phyloP scores from a whole-genome alignment of 495 filamentous ascomycete species.

The Apodospora peruviana region DNA sequence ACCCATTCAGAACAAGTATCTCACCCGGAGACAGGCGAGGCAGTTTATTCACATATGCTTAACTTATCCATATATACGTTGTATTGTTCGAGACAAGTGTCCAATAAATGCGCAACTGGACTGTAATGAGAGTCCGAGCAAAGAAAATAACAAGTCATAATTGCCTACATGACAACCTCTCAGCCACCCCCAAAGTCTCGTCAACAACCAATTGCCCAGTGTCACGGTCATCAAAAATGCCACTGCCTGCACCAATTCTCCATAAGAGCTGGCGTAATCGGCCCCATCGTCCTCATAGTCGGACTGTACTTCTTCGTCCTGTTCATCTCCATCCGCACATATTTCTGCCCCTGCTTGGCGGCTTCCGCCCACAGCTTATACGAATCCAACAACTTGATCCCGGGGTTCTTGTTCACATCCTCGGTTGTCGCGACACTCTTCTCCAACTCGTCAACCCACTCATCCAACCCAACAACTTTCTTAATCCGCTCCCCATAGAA shows the following conservation, averaged over 20 bases:
- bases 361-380: conserved; percentile 26
- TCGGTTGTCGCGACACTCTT: conserved; percentile 23
- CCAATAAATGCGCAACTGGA: too few species aligned
- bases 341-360: conserved; percentile 13
- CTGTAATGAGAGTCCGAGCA: too few species aligned
- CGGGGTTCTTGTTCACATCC: conserved; percentile 34
- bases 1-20: too few species aligned
- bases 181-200: too few species aligned
- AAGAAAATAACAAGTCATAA: too few species aligned
- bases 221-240: too few species aligned
- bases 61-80: too few species aligned
- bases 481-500: conserved; percentile 32
- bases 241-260: conserved; percentile 47
- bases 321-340: conserved; percentile 24
- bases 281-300: conserved; percentile 30
- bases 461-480: conserved; percentile 27
- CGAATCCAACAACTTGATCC: conserved; percentile 40
- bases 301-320: conserved; percentile 25
- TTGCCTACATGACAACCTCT: too few species aligned
- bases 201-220: too few species aligned
- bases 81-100: too few species aligned
- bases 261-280: conserved; percentile 40
- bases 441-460: conserved; percentile 39
- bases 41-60: too few species aligned
- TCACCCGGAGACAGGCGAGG: too few species aligned